Percentiles rank a stretch among this genome's conserved stretches.
phyloP scores from a whole-genome alignment of 2,329 filamentous ascomycete species.

The Penicillium carneum region DNA sequence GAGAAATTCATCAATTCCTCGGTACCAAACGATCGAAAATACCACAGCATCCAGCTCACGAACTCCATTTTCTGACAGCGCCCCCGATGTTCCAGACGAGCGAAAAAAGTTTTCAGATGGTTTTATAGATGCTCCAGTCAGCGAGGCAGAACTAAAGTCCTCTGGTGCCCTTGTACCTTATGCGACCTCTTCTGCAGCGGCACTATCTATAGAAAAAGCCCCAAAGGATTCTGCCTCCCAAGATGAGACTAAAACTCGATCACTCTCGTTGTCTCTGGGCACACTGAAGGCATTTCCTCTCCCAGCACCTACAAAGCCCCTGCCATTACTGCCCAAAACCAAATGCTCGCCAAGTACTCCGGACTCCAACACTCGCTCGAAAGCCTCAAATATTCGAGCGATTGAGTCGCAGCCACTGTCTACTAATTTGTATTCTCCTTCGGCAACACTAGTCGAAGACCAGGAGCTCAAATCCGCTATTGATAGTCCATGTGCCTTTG shows the following conservation, averaged over 20 bases:
- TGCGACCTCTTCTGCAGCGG: neutral
- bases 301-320: conserved; percentile 45
- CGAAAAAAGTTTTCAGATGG: neutral
- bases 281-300: conserved; percentile 45
- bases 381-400: conserved; percentile 1
- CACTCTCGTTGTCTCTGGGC: conserved; percentile 37
- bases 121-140: neutral
- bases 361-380: conserved; percentile 16
- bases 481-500: conserved; percentile 11
- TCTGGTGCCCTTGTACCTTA: conserved; percentile 9
- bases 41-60: conserved; percentile 1
- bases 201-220: neutral
- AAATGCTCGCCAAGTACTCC: conserved; percentile 20
- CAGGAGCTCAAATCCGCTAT: neutral
- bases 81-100: neutral
- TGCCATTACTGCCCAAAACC: conserved; percentile 44
- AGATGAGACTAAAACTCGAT: conserved; percentile 26
- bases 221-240: conserved; percentile 6
- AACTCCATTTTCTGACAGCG: neutral
- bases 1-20: conserved; percentile 34
- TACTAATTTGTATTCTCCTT: conserved; percentile 12
- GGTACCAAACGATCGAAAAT: conserved; percentile 25
- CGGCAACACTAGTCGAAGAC: conserved; percentile 20
- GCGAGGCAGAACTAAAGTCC: conserved; percentile 5
- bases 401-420: conserved; percentile 11